Conservation (phyloP, 2,329 filamentous ascomycete genomes). For the Fusarium compactum region DNA sequence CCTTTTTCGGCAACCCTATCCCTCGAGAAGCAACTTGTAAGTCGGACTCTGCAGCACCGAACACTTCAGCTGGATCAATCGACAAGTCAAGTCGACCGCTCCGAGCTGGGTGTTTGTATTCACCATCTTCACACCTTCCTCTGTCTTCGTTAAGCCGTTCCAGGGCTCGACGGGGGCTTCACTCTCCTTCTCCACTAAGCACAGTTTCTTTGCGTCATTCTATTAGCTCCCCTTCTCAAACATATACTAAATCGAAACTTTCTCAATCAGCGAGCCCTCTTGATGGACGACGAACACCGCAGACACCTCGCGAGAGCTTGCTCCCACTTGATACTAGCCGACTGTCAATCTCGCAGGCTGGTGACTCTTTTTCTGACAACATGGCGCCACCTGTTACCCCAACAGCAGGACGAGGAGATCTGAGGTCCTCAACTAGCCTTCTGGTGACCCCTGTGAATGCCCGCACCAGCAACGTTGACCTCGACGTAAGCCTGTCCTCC, state of each 20-base stretch:
- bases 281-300: slow-evolving; percentile 73
- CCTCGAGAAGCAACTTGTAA: slow-evolving; percentile 60
- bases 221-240: slow-evolving; percentile 51
- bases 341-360: slow-evolving; percentile 80
- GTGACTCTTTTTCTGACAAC: slow-evolving; percentile 52
- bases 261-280: slow-evolving; percentile 71
- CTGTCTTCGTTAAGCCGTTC: slow-evolving; percentile 55
- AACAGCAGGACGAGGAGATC: slow-evolving; percentile 70
- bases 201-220: slow-evolving; percentile 46
- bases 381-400: slow-evolving; percentile 80
- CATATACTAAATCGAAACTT: slow-evolving; percentile 64
- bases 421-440: slow-evolving; percentile 61
- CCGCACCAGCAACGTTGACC: slow-evolving; percentile 73
- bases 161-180: slow-evolving; percentile 48
- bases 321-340: slow-evolving; percentile 84
- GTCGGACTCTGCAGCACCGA: slow-evolving; percentile 50
- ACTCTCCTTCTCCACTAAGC: slow-evolving; percentile 52
- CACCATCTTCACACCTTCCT: slow-evolving; percentile 51
- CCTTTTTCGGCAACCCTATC: slow-evolving; percentile 54
- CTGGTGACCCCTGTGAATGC: slow-evolving; percentile 78
- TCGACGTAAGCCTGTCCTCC: slow-evolving; percentile 78
- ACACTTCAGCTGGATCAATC: slow-evolving; percentile 27
- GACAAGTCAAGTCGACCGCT: slow-evolving; percentile 40
- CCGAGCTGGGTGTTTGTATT: slow-evolving; percentile 50
- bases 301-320: slow-evolving; percentile 81